Percentiles rank a stretch among this genome's conserved stretches.
Evolutionary conservation across 2,329 filamentous ascomycete genomes (phyloP).

Genomic region (Lasiodiplodia sp.): DNA sequence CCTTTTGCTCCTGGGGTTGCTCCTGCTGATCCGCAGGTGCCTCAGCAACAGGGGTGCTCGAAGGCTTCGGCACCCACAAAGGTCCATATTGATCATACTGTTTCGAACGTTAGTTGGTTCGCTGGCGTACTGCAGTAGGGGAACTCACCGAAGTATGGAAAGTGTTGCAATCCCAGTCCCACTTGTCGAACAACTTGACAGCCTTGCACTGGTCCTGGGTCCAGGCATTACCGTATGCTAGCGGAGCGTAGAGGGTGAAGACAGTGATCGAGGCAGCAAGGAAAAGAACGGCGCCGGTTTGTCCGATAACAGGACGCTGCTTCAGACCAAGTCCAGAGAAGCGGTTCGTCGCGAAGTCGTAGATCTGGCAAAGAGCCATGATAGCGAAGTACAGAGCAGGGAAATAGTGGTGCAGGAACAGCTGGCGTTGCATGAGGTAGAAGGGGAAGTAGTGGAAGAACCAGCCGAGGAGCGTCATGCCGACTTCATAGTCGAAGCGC

Average conservation of each 20-base stretch:
- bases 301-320: constrained; percentile 76
- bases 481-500: constrained; percentile 97
- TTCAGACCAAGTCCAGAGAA: constrained; percentile 72
- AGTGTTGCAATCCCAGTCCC: constrained; percentile 98
- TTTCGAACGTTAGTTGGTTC: neutral
- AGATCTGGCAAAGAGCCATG: constrained; percentile 85
- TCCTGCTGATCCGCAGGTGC: constrained; percentile 36
- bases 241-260: constrained; percentile 85
- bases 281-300: constrained; percentile 75
- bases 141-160: constrained; percentile 84
- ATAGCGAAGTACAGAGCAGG: constrained; percentile 95
- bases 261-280: constrained; percentile 75
- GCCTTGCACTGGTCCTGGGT: constrained; percentile 85
- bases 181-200: constrained; percentile 85
- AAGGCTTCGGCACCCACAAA: constrained; percentile 35
- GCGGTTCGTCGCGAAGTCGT: constrained; percentile 83
- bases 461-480: constrained; percentile 89
- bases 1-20: constrained; percentile 37
- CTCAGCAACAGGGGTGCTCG: constrained; percentile 31
- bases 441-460: constrained; percentile 99
- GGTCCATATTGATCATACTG: constrained; percentile 38
- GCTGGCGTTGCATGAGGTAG: constrained; percentile 95
- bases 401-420: constrained; percentile 99
- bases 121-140: neutral
- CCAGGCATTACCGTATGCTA: constrained; percentile 94